Evolutionary conservation across 352 stramenopile genomes (phyloP).

Genomic region (Globisporangium canariense): DNA sequence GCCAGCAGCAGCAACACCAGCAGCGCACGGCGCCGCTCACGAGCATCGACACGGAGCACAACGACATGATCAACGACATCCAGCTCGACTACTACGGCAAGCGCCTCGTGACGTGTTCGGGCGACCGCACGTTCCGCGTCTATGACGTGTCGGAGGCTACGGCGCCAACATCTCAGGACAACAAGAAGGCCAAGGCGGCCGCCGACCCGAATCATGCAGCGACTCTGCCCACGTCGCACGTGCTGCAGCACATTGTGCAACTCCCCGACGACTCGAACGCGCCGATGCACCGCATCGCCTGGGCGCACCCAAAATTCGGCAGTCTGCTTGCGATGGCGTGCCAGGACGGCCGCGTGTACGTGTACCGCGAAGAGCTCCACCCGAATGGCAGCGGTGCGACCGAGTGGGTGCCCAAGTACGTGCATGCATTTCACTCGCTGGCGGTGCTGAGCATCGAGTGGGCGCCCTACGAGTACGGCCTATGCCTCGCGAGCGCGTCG

Average conservation of each 20-base stretch:
- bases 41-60: constrained; percentile 85
- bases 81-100: constrained; percentile 89
- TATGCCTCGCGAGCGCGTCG: constrained; percentile 74
- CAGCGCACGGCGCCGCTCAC: constrained; percentile 37
- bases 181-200: constrained; percentile 15
- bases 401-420: constrained; percentile 73
- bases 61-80: constrained; percentile 88
- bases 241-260: constrained; percentile 63
- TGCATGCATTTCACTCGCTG: constrained; percentile 69
- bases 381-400: constrained; percentile 51
- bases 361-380: constrained; percentile 80
- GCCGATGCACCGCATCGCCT: constrained; percentile 75
- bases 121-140: constrained; percentile 79
- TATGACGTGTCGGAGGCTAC: constrained; percentile 75
- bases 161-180: constrained; percentile 1
- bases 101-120: constrained; percentile 75
- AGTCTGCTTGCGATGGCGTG: constrained; percentile 73
- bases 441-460: constrained; percentile 80
- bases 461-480: constrained; percentile 84
- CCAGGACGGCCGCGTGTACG: constrained; percentile 81
- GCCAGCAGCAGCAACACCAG: constrained; percentile 22
- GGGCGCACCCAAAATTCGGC: constrained; percentile 85
- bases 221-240: constrained; percentile 15
- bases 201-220: neutral
- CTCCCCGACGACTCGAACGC: constrained; percentile 62